A percentile compares a stretch with the other conserved stretches of the same genome.
phyloP scores from a whole-genome alignment of 2,329 filamentous ascomycete genomes.

The Alternaria gaisen region DNA sequence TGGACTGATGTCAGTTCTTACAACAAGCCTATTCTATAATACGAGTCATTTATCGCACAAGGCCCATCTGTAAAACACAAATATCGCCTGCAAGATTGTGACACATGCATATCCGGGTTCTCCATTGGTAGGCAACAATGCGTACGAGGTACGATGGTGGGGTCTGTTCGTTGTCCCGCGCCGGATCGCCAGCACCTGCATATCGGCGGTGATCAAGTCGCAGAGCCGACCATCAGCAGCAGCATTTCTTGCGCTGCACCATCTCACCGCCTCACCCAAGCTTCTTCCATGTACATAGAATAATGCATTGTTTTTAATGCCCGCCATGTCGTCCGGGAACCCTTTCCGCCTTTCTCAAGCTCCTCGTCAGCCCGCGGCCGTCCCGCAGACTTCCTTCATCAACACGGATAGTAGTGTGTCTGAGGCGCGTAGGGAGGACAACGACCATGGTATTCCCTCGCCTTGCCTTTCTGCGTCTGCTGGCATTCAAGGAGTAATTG shows the following conservation, averaged over 20 bases:
- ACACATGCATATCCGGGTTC: neutral
- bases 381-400: conserved; percentile 40
- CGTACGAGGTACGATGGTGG: conserved; percentile 27
- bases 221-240: conserved; percentile 34
- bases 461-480: conserved; percentile 32
- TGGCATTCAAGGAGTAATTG: conserved; percentile 45
- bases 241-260: conserved; percentile 25
- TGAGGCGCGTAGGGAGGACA: conserved; percentile 28
- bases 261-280: conserved; percentile 32
- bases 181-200: conserved; percentile 27
- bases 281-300: conserved; percentile 48
- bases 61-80: neutral
- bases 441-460: conserved; percentile 46
- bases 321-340: conserved; percentile 52
- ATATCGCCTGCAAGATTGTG: neutral
- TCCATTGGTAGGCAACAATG: conserved; percentile 10
- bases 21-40: neutral
- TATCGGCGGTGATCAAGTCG: conserved; percentile 27
- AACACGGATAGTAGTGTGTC: conserved; percentile 33
- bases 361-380: conserved; percentile 33
- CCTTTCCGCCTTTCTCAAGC: conserved; percentile 50
- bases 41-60: neutral
- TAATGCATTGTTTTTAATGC: conserved; percentile 50
- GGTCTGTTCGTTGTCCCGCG: conserved; percentile 33
- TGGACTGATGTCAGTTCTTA: neutral